phyloP scores from a whole-genome alignment of 1,139 yeast genomes.

The Zhuliangozyma blackwelliae region DNA sequence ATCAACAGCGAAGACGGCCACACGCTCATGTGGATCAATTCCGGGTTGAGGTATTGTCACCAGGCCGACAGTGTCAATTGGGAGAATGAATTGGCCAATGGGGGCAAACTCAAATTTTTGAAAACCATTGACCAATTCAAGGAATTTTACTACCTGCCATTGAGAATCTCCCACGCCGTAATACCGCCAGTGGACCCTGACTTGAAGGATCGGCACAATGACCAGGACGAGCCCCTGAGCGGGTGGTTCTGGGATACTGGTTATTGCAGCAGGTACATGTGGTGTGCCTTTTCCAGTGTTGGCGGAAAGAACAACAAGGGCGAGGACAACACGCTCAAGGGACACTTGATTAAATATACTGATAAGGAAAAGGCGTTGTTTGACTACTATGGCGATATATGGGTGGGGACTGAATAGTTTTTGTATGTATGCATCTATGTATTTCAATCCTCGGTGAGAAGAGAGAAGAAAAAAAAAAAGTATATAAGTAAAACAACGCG shows the following conservation, averaged over 20 bases:
- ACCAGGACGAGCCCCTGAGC: constrained; percentile 23
- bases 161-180: constrained; percentile 22
- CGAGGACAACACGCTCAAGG: constrained; percentile 21
- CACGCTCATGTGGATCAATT: constrained; percentile 30
- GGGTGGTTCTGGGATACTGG: constrained; percentile 23
- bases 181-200: constrained; percentile 24
- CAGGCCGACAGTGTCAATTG: constrained; percentile 21
- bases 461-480: too few species aligned
- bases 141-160: constrained; percentile 20
- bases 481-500: too few species aligned
- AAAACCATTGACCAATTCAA: constrained; percentile 15
- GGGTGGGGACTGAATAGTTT: constrained; percentile 29
- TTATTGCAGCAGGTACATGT: constrained; percentile 38
- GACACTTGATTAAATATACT: constrained; percentile 22
- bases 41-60: constrained; percentile 31
- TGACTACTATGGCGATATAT: constrained; percentile 29
- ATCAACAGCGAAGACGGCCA: constrained; percentile 27
- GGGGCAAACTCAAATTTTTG: constrained; percentile 15
- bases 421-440: too few species aligned
- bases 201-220: constrained; percentile 16
- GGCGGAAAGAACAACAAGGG: constrained; percentile 31
- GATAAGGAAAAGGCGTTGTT: constrained; percentile 18
- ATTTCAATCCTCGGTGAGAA: too few species aligned
- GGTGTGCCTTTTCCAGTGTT: constrained; percentile 41
- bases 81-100: constrained; percentile 20